These are phyloP conservation scores for Esteya vermicola DNA, from an alignment of 2,329 filamentous ascomycete species.

Conservation along the genomic window DNA sequence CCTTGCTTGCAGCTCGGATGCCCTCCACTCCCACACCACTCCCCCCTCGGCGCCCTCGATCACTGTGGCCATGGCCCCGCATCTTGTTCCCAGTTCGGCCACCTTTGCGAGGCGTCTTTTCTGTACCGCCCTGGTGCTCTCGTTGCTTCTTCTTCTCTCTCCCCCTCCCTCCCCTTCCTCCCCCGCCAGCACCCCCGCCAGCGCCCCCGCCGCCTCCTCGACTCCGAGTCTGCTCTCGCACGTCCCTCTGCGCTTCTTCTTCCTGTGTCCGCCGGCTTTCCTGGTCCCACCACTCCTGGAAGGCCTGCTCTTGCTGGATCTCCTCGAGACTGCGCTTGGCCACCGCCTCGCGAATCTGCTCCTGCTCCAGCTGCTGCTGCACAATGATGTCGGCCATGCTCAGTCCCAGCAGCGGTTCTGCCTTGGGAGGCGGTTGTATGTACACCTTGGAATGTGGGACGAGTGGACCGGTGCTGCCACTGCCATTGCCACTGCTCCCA, in stretches of 20 bases:
- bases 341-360: slow-evolving; percentile 65
- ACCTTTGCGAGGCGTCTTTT: too few relatives aligned
- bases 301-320: slow-evolving; percentile 93
- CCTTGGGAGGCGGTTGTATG: slow-evolving; percentile 40
- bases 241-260: slow-evolving; percentile 18
- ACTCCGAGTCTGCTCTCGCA: background rate
- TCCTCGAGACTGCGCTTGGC: slow-evolving; percentile 84
- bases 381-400: slow-evolving; percentile 81
- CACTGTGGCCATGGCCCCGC: too few relatives aligned
- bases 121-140: background rate
- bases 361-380: slow-evolving; percentile 74
- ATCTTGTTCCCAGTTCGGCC: too few relatives aligned
- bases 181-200: slow-evolving; percentile 2
- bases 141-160: slow-evolving; percentile 4
- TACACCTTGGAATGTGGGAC: slow-evolving; percentile 48
- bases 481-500: background rate
- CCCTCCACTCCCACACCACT: too few relatives aligned
- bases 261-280: slow-evolving; percentile 62
- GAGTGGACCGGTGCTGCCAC: slow-evolving; percentile 20
- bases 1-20: too few relatives aligned
- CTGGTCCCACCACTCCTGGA: slow-evolving; percentile 92
- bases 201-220: too few relatives aligned
- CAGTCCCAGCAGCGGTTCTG: slow-evolving; percentile 44
- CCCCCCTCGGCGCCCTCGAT: too few relatives aligned
- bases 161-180: background rate